Evolutionary conservation across 495 filamentous ascomycete species (phyloP).

Genomic region (Friedmanniomyces endolithicus): DNA sequence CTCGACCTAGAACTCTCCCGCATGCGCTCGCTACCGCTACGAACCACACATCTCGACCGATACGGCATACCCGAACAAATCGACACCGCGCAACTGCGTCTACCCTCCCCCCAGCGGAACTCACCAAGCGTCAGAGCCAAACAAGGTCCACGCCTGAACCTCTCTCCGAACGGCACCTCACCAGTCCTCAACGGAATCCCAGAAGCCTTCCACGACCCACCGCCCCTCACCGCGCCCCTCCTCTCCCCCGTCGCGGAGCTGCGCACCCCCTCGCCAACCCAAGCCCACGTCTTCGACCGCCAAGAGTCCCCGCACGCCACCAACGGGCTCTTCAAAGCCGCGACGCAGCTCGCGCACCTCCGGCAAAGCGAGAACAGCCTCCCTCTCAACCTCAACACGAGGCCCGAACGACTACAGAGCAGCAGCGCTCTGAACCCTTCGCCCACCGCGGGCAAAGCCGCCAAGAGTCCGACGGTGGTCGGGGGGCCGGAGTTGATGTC

Average conservation of each 20-base stretch:
- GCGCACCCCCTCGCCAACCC: slow-evolving; percentile 35
- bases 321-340: slow-evolving; percentile 12
- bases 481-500: neutral
- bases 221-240: slow-evolving; percentile 22
- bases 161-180: slow-evolving; percentile 7
- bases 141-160: neutral
- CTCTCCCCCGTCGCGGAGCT: slow-evolving; percentile 39
- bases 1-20: neutral
- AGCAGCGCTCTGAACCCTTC: slow-evolving; percentile 10
- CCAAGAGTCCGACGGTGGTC: neutral
- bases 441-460: neutral
- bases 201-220: slow-evolving; percentile 2
- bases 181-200: slow-evolving; percentile 5
- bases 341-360: slow-evolving; percentile 11
- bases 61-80: neutral
- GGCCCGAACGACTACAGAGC: slow-evolving; percentile 14
- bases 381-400: neutral
- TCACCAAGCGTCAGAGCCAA: slow-evolving; percentile 3
- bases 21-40: slow-evolving; percentile 3
- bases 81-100: neutral
- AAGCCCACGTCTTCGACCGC: slow-evolving; percentile 4
- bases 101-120: neutral
- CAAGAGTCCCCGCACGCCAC: slow-evolving; percentile 13
- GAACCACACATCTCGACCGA: neutral
- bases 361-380: slow-evolving; percentile 4